These are phyloP conservation scores for Lachnellula hyalina DNA, from an alignment of 2,329 filamentous ascomycete genomes.

Conservation along the genomic window DNA sequence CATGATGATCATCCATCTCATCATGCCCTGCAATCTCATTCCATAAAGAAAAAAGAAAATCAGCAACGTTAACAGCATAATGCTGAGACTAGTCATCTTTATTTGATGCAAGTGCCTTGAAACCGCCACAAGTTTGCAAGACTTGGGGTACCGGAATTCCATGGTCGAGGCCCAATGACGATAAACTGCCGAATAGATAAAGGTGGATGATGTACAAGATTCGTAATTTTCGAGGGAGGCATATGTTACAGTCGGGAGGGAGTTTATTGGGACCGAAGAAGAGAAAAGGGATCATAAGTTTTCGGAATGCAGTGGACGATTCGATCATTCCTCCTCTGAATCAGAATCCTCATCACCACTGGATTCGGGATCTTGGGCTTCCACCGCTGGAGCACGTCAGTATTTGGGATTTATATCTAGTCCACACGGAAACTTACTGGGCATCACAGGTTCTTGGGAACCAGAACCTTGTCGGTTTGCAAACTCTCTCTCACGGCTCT, in stretches of 20 bases:
- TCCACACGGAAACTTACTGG: constrained; percentile 19
- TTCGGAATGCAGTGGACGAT: background rate
- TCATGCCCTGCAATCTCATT: constrained; percentile 3
- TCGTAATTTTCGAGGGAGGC: background rate
- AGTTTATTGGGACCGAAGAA: background rate
- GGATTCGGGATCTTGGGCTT: constrained; percentile 37
- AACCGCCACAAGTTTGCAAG: background rate
- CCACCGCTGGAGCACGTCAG: constrained; percentile 23
- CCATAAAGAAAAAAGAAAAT: constrained; percentile 4
- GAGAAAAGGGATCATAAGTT: background rate
- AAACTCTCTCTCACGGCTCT: constrained; percentile 51
- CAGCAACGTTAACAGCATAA: background rate
- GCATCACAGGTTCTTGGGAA: constrained; percentile 37
- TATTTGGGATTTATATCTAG: background rate
- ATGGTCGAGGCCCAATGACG: background rate
- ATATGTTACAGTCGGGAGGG: constrained; percentile 3
- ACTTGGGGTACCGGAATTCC: background rate
- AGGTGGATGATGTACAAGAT: constrained; percentile 5
- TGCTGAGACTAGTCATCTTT: background rate
- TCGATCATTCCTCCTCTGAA: constrained; percentile 42
- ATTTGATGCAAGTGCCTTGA: background rate
- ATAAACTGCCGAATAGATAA: background rate
- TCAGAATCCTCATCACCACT: constrained; percentile 50
- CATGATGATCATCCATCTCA: constrained; percentile 4
- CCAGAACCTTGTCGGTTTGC: constrained; percentile 21